Percentiles rank a stretch among this genome's conserved stretches.
These are phyloP conservation scores for Melampsora abietis-canadensis DNA, from an alignment of 1,284 basidiomycete genomes.

Conservation along the genomic window DNA sequence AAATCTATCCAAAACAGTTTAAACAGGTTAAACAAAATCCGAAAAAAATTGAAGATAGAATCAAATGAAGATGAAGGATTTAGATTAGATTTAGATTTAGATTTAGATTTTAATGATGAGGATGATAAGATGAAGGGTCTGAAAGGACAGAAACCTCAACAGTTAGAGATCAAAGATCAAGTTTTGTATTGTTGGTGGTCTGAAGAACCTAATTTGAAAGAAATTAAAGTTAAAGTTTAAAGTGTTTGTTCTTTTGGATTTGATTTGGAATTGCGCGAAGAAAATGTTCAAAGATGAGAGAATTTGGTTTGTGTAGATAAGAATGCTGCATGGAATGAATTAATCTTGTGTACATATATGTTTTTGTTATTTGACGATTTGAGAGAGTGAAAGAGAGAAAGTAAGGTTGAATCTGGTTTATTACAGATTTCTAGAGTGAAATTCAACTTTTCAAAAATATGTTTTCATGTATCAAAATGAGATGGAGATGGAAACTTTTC, in stretches of 20 bases:
- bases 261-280: not conserved
- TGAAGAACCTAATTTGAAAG: not conserved
- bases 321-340: too few relatives aligned
- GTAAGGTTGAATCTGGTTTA: too few relatives aligned
- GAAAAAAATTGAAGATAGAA: not conserved
- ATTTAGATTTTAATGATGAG: not conserved
- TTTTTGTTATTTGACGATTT: too few relatives aligned
- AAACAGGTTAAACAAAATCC: constrained; percentile 4
- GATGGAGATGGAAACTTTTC: too few relatives aligned
- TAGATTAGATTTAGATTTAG: not conserved
- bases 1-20: constrained; percentile 24
- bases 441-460: too few relatives aligned
- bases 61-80: not conserved
- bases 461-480: too few relatives aligned
- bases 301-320: too few relatives aligned
- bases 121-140: not conserved
- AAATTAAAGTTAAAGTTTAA: not conserved
- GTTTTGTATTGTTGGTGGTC: not conserved
- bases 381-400: too few relatives aligned
- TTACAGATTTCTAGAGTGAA: too few relatives aligned
- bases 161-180: not conserved
- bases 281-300: too few relatives aligned
- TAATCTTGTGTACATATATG: too few relatives aligned
- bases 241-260: not conserved
- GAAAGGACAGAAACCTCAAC: not conserved